These are phyloP conservation scores for Strobilomyces confusus DNA, from an alignment of 768 basidiomycete species.

Conservation along the genomic window DNA sequence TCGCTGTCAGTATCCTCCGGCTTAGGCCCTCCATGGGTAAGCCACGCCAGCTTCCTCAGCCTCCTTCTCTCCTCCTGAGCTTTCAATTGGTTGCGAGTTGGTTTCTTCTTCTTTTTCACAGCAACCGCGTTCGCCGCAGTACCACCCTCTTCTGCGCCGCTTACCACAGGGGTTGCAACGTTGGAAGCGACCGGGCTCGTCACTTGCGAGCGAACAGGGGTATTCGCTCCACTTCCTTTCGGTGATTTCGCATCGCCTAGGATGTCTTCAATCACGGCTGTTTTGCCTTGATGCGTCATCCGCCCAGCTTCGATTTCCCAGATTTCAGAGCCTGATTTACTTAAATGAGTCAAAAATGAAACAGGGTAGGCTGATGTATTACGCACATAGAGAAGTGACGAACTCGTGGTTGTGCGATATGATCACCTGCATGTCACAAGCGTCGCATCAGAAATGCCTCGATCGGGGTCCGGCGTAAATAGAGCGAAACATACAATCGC, in stretches of 20 bases:
- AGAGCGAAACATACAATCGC: constrained; percentile 55
- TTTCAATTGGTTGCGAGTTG: constrained; percentile 86
- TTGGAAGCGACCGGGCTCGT: constrained; percentile 69
- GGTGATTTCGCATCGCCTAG: constrained; percentile 68
- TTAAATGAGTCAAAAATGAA: constrained; percentile 15
- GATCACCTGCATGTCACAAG: constrained; percentile 57
- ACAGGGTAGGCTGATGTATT: constrained; percentile 9
- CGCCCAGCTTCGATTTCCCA: constrained; percentile 90
- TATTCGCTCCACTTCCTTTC: constrained; percentile 67
- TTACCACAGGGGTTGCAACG: constrained; percentile 70
- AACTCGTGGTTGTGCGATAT: constrained; percentile 96
- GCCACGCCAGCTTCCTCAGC: constrained; percentile 77
- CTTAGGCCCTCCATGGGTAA: constrained; percentile 75
- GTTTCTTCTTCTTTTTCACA: constrained; percentile 83
- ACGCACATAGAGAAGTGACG: constrained; percentile 74
- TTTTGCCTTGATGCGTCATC: constrained; percentile 86
- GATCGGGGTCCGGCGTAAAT: constrained; percentile 14
- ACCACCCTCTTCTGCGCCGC: constrained; percentile 63
- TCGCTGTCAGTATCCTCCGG: constrained; percentile 83
- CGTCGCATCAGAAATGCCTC: constrained; percentile 14
- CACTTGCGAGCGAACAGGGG: constrained; percentile 65
- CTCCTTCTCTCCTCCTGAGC: constrained; percentile 83
- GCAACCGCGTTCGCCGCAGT: constrained; percentile 35
- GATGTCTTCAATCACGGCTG: constrained; percentile 78
- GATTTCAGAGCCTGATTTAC: constrained; percentile 72